Conservation (phyloP, 2,329 filamentous ascomycete genomes). For the Aspergillus vadensis region DNA sequence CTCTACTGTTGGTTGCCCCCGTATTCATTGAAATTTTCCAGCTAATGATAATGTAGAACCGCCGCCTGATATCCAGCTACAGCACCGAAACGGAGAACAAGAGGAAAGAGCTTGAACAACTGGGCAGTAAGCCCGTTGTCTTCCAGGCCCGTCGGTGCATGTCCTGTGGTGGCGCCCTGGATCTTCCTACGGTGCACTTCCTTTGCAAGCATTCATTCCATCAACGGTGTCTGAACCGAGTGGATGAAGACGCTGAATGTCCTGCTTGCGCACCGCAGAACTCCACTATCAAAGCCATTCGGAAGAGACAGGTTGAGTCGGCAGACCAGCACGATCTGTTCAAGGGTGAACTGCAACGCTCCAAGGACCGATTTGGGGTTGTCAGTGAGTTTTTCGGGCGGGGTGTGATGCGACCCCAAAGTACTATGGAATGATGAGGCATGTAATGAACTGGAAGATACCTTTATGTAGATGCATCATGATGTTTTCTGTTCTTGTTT, state of each 20-base stretch:
- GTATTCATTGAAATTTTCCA: slow-evolving; percentile 4
- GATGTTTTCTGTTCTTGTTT: neutral
- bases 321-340: slow-evolving; percentile 89
- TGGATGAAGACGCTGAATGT: slow-evolving; percentile 72
- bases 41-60: slow-evolving; percentile 58
- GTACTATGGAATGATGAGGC: slow-evolving; percentile 35
- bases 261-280: slow-evolving; percentile 83
- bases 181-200: slow-evolving; percentile 91
- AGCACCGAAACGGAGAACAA: slow-evolving; percentile 80
- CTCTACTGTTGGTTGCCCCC: slow-evolving; percentile 48
- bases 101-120: slow-evolving; percentile 72
- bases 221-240: slow-evolving; percentile 76
- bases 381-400: slow-evolving; percentile 93
- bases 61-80: slow-evolving; percentile 79
- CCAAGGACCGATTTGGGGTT: slow-evolving; percentile 83
- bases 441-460: slow-evolving; percentile 7
- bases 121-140: slow-evolving; percentile 77
- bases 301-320: slow-evolving; percentile 81
- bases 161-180: slow-evolving; percentile 74
- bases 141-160: slow-evolving; percentile 90
- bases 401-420: slow-evolving; percentile 72
- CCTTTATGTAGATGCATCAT: slow-evolving; percentile 10
- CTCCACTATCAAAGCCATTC: slow-evolving; percentile 83
- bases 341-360: slow-evolving; percentile 72
- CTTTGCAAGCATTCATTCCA: slow-evolving; percentile 97